Evolutionary conservation across 192 early-diverging fungal genomes (phyloP), one percentile per base, ranked within the genome.

Genomic region (Kickxella alabastrina): DNA sequence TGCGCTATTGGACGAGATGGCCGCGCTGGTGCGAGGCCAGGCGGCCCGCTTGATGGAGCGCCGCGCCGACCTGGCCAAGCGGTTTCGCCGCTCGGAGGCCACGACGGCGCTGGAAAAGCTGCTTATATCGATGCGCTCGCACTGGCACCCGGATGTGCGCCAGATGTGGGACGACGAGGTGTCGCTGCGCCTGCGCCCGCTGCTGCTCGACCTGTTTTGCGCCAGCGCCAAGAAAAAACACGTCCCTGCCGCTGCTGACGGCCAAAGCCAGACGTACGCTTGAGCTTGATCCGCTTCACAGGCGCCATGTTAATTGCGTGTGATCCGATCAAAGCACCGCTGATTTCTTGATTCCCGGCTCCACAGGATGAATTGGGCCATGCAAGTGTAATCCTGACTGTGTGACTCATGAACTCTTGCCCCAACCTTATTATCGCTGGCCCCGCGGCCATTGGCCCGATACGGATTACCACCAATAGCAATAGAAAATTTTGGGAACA

Each of bases 51-150:
- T 64, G 54, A 34, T 28, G 8, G 49, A 83, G 49, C 6, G 6
- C 31, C 76, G 82, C 22, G 80, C 85, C 7, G 80, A 91, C 23
- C 54, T 89, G 59, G 57, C 72, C 5, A 42, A 67, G 36, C 69
- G 77, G 2, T 81, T 83, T 38, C 39, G 74, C 10, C 63, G 67
- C 24, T 66, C 54, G 27, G 82, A 82, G 44, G 62, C 61, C 1
- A 72, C 67, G 35, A 83, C 83, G 8, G 57, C 77, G 18, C 65
- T 87, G 21, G 86, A 89, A 26, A 88, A 88, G 66, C 44, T 87
- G 25, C 40, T 86, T 7, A 54, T 70, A 17, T 87, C 85, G 18
- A 24, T 83, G 52, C 70, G 65, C 15, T 71, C 65, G 24, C 80
- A 83, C 57, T 76, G 71, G 71, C 43, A 10, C 19, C 45, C 25